A percentile compares a stretch with the other conserved stretches of the same genome.
phyloP scores from a whole-genome alignment of 345 rosid genomes.

The Eutrema heterophyllum region DNA sequence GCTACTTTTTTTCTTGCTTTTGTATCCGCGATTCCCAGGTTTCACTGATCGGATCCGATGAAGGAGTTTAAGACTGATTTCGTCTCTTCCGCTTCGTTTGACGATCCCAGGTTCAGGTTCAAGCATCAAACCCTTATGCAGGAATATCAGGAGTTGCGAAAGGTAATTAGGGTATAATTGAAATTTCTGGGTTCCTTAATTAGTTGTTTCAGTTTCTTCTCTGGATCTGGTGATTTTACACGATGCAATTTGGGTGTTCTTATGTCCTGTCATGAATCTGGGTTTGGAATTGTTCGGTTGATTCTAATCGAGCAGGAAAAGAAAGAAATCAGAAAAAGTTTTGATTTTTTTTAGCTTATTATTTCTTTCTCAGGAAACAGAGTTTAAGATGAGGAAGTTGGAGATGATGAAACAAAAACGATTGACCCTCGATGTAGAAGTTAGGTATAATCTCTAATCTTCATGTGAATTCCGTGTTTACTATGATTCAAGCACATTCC shows the following conservation, averaged over 20 bases:
- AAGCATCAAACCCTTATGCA: conserved; percentile 55
- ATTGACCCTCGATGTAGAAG: conserved; percentile 56
- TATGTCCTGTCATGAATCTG: conserved; percentile 5
- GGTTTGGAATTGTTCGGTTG: conserved; percentile 9
- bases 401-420: conserved; percentile 54
- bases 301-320: not conserved
- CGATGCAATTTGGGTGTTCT: conserved; percentile 1
- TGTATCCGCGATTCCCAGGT: not conserved
- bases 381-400: conserved; percentile 43
- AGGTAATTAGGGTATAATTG: conserved; percentile 40
- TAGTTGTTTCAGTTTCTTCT: conserved; percentile 8
- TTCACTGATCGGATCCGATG: conserved; percentile 34
- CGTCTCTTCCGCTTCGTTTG: conserved; percentile 24
- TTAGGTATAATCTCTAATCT: conserved; percentile 45
- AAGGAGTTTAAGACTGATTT: conserved; percentile 33
- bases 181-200: conserved; percentile 8
- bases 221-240: conserved; percentile 35
- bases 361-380: conserved; percentile 51
- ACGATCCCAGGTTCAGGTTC: conserved; percentile 41
- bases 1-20: not conserved
- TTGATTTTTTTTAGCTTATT: not conserved
- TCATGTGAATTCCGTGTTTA: not conserved
- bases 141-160: conserved; percentile 43
- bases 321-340: not conserved
- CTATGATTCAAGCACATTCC: not conserved